Percentiles rank a stretch among this genome's conserved stretches.
Conservation (phyloP, 495 filamentous ascomycete species). For the Xylaria intraflava region DNA sequence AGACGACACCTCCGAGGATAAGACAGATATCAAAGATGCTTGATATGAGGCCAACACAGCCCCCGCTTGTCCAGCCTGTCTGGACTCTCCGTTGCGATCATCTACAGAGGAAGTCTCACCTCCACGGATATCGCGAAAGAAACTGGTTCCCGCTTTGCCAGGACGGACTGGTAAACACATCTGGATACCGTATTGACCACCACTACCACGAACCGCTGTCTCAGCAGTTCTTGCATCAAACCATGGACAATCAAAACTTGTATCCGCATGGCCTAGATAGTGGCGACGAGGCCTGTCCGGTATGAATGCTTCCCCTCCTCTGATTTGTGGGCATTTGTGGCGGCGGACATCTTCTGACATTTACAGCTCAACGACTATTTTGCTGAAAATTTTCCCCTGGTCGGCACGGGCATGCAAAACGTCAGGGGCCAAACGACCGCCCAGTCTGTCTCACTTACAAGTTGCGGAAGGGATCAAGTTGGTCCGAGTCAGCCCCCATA, state of each 20-base stretch:
- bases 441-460: conserved; percentile 25
- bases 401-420: conserved; percentile 14
- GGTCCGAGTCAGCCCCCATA: conserved; percentile 24
- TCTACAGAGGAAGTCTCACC: conserved; percentile 18
- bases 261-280: conserved; percentile 19
- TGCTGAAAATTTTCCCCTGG: conserved; percentile 6
- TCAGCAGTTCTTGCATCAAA: conserved; percentile 12
- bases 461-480: conserved; percentile 21
- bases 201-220: conserved; percentile 12
- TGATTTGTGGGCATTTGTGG: not conserved
- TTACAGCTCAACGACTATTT: conserved; percentile 18
- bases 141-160: conserved; percentile 6
- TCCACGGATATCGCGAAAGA: conserved; percentile 10
- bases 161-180: conserved; percentile 4
- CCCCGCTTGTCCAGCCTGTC: conserved; percentile 17
- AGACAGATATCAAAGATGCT: conserved; percentile 24
- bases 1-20: conserved; percentile 8
- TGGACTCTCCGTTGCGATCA: conserved; percentile 12
- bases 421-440: conserved; percentile 20
- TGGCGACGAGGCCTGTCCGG: conserved; percentile 20
- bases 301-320: conserved; percentile 13
- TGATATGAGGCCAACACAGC: conserved; percentile 18
- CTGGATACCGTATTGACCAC: not conserved
- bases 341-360: conserved; percentile 13
- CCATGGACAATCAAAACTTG: conserved; percentile 21